phyloP scores from a whole-genome alignment of 169 alveolate species.

The Cryptosporidium bovis region DNA sequence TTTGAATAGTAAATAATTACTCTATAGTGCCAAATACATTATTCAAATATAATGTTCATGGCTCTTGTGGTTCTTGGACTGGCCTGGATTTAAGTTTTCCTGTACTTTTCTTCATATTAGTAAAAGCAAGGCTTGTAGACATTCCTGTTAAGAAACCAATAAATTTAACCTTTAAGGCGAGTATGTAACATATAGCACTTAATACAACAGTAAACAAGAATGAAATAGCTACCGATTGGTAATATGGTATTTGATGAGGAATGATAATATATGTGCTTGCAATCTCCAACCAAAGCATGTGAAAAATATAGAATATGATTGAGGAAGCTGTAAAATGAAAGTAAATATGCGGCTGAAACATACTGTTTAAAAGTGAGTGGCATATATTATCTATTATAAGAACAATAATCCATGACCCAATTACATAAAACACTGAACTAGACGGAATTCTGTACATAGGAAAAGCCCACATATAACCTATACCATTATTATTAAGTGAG shows the following conservation, averaged over 20 bases:
- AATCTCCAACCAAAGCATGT: conserved; percentile 67
- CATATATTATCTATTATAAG: conserved; percentile 31
- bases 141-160: conserved; percentile 44
- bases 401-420: conserved; percentile 69
- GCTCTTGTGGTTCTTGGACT: too few species aligned
- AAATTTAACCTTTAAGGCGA: conserved; percentile 23
- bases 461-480: conserved; percentile 74
- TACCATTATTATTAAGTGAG: conserved; percentile 18
- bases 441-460: conserved; percentile 53
- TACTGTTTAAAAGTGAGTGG: conserved; percentile 13
- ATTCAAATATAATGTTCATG: too few species aligned
- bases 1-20: too few species aligned
- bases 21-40: too few species aligned
- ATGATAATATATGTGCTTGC: conserved; percentile 26
- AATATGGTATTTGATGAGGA: conserved; percentile 43
- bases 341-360: conserved; percentile 24
- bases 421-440: conserved; percentile 36
- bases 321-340: conserved; percentile 65
- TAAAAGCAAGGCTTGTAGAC: conserved; percentile 2
- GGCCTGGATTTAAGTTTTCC: not conserved
- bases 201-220: not conserved
- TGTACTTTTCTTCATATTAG: not conserved
- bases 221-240: conserved; percentile 24
- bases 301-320: conserved; percentile 42
- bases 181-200: conserved; percentile 15